These are phyloP conservation scores for Candida incommunis DNA, from an alignment of 805 yeast genomes.

Conservation along the genomic window DNA sequence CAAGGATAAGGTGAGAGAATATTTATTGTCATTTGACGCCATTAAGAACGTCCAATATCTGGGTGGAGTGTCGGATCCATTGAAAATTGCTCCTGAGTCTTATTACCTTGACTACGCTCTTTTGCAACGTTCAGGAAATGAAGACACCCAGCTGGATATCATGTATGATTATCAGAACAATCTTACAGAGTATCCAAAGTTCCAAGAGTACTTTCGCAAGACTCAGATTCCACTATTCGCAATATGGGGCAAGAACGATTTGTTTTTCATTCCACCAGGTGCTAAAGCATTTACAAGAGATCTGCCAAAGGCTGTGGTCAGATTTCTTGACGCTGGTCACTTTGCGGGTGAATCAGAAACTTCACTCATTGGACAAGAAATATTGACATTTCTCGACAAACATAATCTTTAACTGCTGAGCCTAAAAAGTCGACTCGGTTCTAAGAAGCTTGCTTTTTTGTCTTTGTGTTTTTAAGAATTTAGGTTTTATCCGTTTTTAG, in stretches of 20 bases:
- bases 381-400: conserved; percentile 16
- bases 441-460: no score
- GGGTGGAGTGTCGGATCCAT: conserved; percentile 18
- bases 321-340: conserved; percentile 25
- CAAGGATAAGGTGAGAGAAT: conserved; percentile 8
- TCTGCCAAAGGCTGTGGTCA: conserved; percentile 17
- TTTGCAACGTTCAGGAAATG: conserved; percentile 16
- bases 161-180: conserved; percentile 26
- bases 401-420: conserved; percentile 16
- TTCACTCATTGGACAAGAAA: conserved; percentile 11
- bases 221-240: conserved; percentile 24
- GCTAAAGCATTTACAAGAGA: conserved; percentile 27
- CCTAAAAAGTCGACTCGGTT: no score
- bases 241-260: conserved; percentile 30
- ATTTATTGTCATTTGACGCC: conserved; percentile 7
- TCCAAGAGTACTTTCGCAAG: conserved; percentile 23
- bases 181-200: conserved; percentile 23
- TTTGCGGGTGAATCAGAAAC: conserved; percentile 24
- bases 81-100: conserved; percentile 21
- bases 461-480: no score
- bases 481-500: no score
- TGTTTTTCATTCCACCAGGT: conserved; percentile 23
- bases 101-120: conserved; percentile 20
- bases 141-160: conserved; percentile 22
- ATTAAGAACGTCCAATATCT: conserved; percentile 21